Evolutionary conservation across 768 basidiomycete genomes (phyloP).

Genomic region (Omphalotus guepiniiformis): DNA sequence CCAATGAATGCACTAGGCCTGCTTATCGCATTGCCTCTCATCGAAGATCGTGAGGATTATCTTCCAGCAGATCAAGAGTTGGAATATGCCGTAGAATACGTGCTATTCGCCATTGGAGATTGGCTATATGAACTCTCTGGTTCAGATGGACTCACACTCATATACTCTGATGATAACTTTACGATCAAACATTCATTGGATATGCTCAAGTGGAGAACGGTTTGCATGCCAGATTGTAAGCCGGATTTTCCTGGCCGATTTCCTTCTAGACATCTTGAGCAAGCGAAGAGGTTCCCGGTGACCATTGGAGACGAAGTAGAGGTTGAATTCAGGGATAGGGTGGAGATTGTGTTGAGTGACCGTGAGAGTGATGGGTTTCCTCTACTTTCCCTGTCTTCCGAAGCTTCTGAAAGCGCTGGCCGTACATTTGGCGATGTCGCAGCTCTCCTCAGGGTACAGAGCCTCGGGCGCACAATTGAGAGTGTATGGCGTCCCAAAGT

Average conservation of each 20-base stretch:
- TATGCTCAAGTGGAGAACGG: background rate
- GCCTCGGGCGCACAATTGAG: slow-evolving; percentile 12
- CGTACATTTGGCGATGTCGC: slow-evolving; percentile 12
- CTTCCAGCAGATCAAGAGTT: background rate
- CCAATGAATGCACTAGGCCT: slow-evolving; percentile 1
- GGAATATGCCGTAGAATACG: background rate
- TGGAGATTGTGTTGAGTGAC: slow-evolving; percentile 11
- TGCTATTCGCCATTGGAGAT: slow-evolving; percentile 6
- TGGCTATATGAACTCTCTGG: slow-evolving; percentile 6
- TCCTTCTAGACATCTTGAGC: background rate
- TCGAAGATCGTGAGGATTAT: slow-evolving; percentile 7
- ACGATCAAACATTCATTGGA: background rate
- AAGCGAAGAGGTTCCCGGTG: background rate
- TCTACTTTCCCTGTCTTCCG: slow-evolving; percentile 9
- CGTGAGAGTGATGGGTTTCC: slow-evolving; percentile 4
- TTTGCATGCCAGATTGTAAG: slow-evolving; percentile 6
- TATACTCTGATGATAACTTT: background rate
- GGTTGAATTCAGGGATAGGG: background rate
- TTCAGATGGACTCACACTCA: slow-evolving; percentile 1
- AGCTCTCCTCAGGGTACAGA: slow-evolving; percentile 10
- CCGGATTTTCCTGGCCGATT: background rate
- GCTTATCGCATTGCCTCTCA: background rate
- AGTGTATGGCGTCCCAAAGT: slow-evolving; percentile 17
- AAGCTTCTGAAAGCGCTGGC: slow-evolving; percentile 4
- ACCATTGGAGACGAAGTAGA: background rate